Evolutionary conservation across 2,329 filamentous ascomycete genomes (phyloP), one percentile per base, ranked within the genome.

Genomic region (Claviceps africana): DNA sequence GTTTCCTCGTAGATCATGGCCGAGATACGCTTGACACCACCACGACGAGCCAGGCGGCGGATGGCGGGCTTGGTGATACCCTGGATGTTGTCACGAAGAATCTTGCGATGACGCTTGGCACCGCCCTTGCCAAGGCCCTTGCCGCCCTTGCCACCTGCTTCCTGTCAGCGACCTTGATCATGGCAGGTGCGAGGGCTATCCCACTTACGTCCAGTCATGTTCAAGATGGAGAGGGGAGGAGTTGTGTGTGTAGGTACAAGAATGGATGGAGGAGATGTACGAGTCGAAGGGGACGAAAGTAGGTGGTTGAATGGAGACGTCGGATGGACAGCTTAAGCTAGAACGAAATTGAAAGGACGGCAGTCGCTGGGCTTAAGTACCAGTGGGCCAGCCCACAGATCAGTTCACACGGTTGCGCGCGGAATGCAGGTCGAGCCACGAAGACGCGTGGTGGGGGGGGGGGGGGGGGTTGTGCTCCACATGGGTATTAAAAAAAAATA

Each of bases 11-110:
- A 86, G 72, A 86, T 86, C 82, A 86, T 94, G 71, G 90, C 90
- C 66, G 89, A 95, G 68, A 96, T 96, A 95, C 90, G 90, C 87
- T 96, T 96, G 81, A 96, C 90, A 90, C 90, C 90, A 74, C 90
- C 90, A 93, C 90, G 89, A 76, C 90, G 90, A 60, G 90, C 90
- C 70, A 96, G 89, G 91, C 90, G 90, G 67, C 90, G 86, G 74
- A 96, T 96, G 65, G 90, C 90, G 66, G 90, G 90, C 86, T 96
- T 96, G 69, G 90, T 96, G 71, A 96, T 96, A 76, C 90, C 90
- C 78, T 95, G 90, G 70, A 96, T 96, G 86, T 95, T 96, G 85
- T 95, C 90, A 75, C 90, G 88, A 73, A 96, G 82, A 79, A 96
- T 96, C 86, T 96, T 96, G 69, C 90, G 85, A 77, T 96, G 90